These are phyloP conservation scores for Ogataea thermomethanolica DNA, from an alignment of 805 yeast species.

Conservation along the genomic window DNA sequence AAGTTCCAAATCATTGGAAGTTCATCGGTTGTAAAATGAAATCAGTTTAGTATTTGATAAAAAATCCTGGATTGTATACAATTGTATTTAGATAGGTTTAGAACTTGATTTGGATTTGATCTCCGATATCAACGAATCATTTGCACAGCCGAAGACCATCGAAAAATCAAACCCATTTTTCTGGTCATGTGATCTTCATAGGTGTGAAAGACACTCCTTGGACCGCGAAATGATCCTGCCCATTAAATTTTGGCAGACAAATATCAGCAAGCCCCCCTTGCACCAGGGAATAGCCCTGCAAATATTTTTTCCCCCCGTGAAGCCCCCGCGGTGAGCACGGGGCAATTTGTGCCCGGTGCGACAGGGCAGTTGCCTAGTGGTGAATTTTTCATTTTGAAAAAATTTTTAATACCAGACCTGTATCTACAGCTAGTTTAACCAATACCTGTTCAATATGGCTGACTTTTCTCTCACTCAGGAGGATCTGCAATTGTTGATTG, in stretches of 20 bases:
- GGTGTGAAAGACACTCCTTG: conserved; percentile 1
- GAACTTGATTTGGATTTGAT: conserved; percentile 1
- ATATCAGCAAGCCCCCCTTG: conserved; percentile 3
- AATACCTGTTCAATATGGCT: conserved; percentile 30
- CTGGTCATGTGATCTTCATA: conserved; percentile 2
- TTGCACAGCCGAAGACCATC: background rate
- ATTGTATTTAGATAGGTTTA: background rate
- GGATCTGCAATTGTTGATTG: conserved; percentile 98
- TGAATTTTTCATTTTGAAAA: conserved; percentile 17
- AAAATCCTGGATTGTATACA: background rate
- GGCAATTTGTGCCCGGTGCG: background rate
- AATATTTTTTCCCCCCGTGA: conserved; percentile 4
- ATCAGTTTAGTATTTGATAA: background rate
- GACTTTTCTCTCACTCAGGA: conserved; percentile 67
- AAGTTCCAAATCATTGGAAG: conserved; percentile 9
- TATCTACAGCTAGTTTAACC: conserved; percentile 12
- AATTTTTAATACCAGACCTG: conserved; percentile 16
- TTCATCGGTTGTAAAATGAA: background rate
- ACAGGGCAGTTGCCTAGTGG: conserved; percentile 7
- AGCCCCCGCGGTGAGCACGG: background rate
- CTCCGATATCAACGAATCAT: conserved; percentile 9
- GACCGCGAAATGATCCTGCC: conserved; percentile 3
- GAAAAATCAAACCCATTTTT: background rate
- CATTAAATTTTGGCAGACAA: conserved; percentile 5
- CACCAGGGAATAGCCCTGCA: conserved; percentile 6